These are phyloP conservation scores for Lactarius pseudohatsudake DNA, from an alignment of 768 basidiomycete genomes.

Conservation along the genomic window DNA sequence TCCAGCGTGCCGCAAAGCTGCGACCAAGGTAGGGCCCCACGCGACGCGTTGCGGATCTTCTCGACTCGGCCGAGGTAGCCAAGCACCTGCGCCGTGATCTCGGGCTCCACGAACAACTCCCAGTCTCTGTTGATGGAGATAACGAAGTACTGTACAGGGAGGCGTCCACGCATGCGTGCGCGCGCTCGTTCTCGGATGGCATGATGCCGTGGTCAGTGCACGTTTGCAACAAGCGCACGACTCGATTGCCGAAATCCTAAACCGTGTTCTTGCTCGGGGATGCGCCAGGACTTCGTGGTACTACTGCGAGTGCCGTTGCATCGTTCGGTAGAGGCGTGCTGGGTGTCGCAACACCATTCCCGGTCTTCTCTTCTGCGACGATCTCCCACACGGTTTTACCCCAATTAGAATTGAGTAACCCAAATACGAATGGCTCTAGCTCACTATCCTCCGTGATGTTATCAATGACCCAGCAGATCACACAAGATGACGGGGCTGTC, in stretches of 20 bases:
- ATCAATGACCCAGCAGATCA: conserved; percentile 4
- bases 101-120: conserved; percentile 11
- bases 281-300: too few relatives aligned
- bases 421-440: conserved; percentile 10
- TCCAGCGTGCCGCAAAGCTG: conserved; percentile 12
- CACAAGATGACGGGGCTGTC: not conserved
- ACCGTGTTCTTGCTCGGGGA: too few relatives aligned
- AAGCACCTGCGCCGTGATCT: conserved; percentile 12
- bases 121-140: conserved; percentile 5
- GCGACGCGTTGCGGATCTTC: not conserved
- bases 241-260: conserved; percentile 4
- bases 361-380: too few relatives aligned
- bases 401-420: conserved; percentile 4
- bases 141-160: conserved; percentile 4
- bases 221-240: conserved; percentile 13
- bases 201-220: too few relatives aligned
- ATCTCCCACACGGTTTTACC: conserved; percentile 9
- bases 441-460: conserved; percentile 11
- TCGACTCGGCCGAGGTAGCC: conserved; percentile 10
- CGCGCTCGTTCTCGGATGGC: not conserved
- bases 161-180: conserved; percentile 8
- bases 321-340: too few relatives aligned
- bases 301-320: too few relatives aligned
- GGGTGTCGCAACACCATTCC: too few relatives aligned
- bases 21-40: not conserved